Evolutionary conservation across 441 rosid genomes (phyloP).

Genomic region (Oxalis stricta): DNA sequence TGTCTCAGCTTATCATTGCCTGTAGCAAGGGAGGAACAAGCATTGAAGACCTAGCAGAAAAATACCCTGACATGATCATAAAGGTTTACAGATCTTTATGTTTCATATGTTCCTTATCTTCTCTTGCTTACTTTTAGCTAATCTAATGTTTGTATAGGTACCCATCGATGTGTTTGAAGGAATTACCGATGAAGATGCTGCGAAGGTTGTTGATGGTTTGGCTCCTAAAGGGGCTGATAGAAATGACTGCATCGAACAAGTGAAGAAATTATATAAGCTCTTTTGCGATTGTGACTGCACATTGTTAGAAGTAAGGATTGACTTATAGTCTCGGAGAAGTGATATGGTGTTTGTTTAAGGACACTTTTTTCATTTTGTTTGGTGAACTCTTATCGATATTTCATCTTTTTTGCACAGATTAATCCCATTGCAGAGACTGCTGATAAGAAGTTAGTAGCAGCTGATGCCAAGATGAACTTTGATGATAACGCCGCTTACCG

Average conservation of each 20-base stretch:
- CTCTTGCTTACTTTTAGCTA: slow-evolving; percentile 5
- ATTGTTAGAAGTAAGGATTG: slow-evolving; percentile 71
- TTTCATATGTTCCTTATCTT: slow-evolving; percentile 4
- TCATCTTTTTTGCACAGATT: slow-evolving; percentile 36
- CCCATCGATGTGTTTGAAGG: slow-evolving; percentile 89
- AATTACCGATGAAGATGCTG: slow-evolving; percentile 94
- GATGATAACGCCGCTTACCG: slow-evolving; percentile 96
- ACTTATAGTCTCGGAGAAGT: slow-evolving; percentile 5
- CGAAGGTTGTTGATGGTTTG: slow-evolving; percentile 90
- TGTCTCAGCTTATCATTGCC: slow-evolving; percentile 75
- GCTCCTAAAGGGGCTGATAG: slow-evolving; percentile 74
- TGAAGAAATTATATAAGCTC: slow-evolving; percentile 85
- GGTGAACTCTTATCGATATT: not conserved
- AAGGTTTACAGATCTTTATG: slow-evolving; percentile 36
- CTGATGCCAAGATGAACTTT: slow-evolving; percentile 97
- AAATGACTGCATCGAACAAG: slow-evolving; percentile 80
- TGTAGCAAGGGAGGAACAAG: slow-evolving; percentile 97
- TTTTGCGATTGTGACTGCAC: slow-evolving; percentile 81
- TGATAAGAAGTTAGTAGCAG: slow-evolving; percentile 75
- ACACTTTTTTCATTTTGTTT: not conserved
- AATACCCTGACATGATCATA: slow-evolving; percentile 88
- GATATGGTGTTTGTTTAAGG: not conserved
- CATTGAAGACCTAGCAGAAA: slow-evolving; percentile 97
- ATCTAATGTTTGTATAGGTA: slow-evolving; percentile 33
- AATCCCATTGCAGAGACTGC: slow-evolving; percentile 96